Base-by-base conservation (phyloP, 495 filamentous ascomycete genomes). In the Tricharina praecox region DNA sequence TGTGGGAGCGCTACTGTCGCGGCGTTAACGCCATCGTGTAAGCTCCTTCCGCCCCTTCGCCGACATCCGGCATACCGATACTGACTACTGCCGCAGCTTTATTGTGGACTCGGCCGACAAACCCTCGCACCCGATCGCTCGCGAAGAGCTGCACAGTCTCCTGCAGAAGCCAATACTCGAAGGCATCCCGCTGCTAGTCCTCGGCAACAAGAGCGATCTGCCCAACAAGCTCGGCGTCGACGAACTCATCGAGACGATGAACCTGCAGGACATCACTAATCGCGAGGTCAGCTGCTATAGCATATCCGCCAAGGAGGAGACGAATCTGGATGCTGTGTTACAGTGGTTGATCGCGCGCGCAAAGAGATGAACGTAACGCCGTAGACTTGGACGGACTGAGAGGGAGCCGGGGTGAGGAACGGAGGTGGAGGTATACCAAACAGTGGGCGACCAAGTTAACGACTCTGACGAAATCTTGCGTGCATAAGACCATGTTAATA, bases 1-100 rank as follows among this genome's bases (percentile, higher is more conserved):
- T 97, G 90, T 97, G 90, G 90, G 90, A 96, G 70, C 73, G 90
- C 56, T 97, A 97, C 65, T 97, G 90, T 68, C 81, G 85, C 38
- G 87, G 85, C 33, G 90, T 95, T 52, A 94, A 93, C 66, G 90
- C 90, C 52, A 96, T 97, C 55, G 87, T 97, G 79, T 83, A 73
- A 66, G 70, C 40, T 39, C 24, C 20, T 20, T 41, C n/a, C 9
- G n/a, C 16, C 19, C 19, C 10, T 33, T n/a, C n/a, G 28, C 33
- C 30, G 4, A 24, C 11, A 18, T 10, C 18, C 11, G 19, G 26
- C 28, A 30, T 20, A 47, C 60, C 28, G 28, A 32, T 32, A 32
- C 28, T 32, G 13, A 45, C 64, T 50, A 23, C 16, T 47, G 19
- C 15, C 44, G 32, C 45, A 83, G 79, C 43, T 97, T 94, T 66